phyloP scores from a whole-genome alignment of 345 rosid genomes.

The Noccaea caerulescens region DNA sequence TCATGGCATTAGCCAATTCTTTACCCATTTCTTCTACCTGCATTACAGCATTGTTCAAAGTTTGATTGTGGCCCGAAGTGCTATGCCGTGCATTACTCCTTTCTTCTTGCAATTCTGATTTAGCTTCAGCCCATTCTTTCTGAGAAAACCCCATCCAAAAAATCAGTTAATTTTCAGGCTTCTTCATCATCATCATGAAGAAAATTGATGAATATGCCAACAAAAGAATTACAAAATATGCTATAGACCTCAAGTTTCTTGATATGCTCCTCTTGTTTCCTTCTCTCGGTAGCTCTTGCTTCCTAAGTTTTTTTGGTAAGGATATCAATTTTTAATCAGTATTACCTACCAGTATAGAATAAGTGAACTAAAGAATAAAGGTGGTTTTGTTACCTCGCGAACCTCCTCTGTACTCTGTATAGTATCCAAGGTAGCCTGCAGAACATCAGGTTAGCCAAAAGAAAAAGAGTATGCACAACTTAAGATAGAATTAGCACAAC shows the following conservation, averaged over 20 bases:
- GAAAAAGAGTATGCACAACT: constrained; percentile 7
- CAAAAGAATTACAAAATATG: constrained; percentile 6
- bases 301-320: constrained; percentile 52
- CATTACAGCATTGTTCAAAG: constrained; percentile 70
- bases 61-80: constrained; percentile 67
- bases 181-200: constrained; percentile 18
- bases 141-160: constrained; percentile 41
- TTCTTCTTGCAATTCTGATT: constrained; percentile 84
- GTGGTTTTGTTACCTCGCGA: constrained; percentile 66
- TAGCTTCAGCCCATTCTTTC: constrained; percentile 98
- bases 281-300: constrained; percentile 80
- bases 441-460: constrained; percentile 40
- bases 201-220: constrained; percentile 11
- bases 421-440: constrained; percentile 90
- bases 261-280: constrained; percentile 76
- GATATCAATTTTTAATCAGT: constrained; percentile 3
- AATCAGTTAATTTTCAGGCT: constrained; percentile 16
- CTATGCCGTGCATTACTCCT: constrained; percentile 67
- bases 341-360: constrained; percentile 10
- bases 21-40: constrained; percentile 88
- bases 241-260: constrained; percentile 71
- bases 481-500: constrained; percentile 8
- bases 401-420: constrained; percentile 85
- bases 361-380: not conserved
- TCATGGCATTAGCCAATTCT: constrained; percentile 74